These are phyloP conservation scores for Coprinopsis strossmayeri DNA, from an alignment of 768 basidiomycete genomes.

Conservation along the genomic window DNA sequence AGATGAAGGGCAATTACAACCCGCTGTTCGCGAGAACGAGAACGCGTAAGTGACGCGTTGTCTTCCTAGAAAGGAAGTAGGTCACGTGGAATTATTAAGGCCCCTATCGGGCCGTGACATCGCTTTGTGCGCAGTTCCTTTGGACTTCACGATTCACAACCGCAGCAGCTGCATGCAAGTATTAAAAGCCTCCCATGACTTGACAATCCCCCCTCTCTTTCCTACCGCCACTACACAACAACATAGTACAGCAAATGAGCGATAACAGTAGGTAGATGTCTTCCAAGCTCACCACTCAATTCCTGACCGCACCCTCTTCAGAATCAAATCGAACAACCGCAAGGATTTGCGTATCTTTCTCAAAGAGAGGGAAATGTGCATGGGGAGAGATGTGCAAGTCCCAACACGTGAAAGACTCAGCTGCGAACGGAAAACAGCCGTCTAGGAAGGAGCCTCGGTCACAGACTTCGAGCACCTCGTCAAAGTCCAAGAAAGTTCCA, in stretches of 20 bases:
- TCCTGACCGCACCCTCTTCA: too few species aligned
- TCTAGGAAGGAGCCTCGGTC: background rate
- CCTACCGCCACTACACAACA: too few species aligned
- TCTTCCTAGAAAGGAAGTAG: background rate
- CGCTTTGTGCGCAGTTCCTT: background rate
- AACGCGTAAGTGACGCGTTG: conserved; percentile 9
- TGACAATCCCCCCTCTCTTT: too few species aligned
- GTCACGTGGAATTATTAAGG: background rate
- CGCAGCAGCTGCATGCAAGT: background rate
- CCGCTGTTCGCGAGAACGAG: background rate
- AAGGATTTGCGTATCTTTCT: background rate
- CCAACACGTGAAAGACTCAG: background rate
- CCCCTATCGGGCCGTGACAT: conserved; percentile 1
- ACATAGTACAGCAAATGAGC: too few species aligned
- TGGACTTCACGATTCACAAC: background rate
- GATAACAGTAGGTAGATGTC: too few species aligned
- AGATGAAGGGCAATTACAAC: background rate
- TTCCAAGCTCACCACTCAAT: too few species aligned
- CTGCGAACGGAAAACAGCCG: background rate
- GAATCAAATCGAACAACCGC: too few species aligned
- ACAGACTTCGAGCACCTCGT: too few species aligned
- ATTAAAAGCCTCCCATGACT: too few species aligned
- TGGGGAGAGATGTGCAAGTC: background rate
- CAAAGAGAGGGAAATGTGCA: background rate
- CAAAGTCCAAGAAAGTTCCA: background rate